Conservation (phyloP, 2,329 filamentous ascomycete species). For the Dichotomopilus funicola region DNA sequence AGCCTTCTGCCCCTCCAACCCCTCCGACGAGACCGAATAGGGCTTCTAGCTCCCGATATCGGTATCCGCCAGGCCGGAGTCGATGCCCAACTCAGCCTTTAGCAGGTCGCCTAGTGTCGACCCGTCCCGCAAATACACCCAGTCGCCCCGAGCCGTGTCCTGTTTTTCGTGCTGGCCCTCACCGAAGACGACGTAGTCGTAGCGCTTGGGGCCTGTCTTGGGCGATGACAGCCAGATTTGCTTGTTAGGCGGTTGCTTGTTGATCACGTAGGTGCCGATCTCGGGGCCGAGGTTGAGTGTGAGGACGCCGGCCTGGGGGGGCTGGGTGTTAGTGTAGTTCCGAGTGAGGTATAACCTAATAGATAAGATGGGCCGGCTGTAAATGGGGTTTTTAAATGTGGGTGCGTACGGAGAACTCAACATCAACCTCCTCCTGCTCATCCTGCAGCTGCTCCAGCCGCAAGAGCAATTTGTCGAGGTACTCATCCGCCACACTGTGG, state of each 20-base stretch:
- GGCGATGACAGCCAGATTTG: conserved; percentile 96
- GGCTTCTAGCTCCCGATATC: conserved; percentile 8
- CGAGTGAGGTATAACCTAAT: too few species aligned
- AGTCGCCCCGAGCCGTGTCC: conserved; percentile 65
- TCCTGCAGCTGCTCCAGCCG: conserved; percentile 72
- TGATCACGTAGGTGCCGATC: conserved; percentile 81
- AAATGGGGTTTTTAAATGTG: too few species aligned
- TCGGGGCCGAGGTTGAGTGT: conserved; percentile 60
- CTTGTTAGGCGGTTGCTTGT: conserved; percentile 97
- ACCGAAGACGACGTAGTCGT: conserved; percentile 73
- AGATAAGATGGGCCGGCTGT: neutral
- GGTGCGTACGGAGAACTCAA: conserved; percentile 74
- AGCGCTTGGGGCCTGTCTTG: conserved; percentile 84
- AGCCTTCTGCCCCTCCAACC: neutral
- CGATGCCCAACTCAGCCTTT: conserved; percentile 67
- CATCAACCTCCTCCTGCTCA: conserved; percentile 66
- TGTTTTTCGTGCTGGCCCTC: conserved; percentile 75
- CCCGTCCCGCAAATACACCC: conserved; percentile 86
- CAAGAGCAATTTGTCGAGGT: conserved; percentile 52
- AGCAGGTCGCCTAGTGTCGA: conserved; percentile 66
- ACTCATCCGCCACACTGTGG: conserved; percentile 69
- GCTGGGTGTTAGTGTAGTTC: too few species aligned
- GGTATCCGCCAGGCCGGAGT: conserved; percentile 36
- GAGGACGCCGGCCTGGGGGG: conserved; percentile 70
- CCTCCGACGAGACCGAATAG: neutral